Percentiles rank a stretch among this genome's conserved stretches.
Evolutionary conservation across 176 grass and related monocot genomes (phyloP).

Genomic region (Bothriochloa decipiens): DNA sequence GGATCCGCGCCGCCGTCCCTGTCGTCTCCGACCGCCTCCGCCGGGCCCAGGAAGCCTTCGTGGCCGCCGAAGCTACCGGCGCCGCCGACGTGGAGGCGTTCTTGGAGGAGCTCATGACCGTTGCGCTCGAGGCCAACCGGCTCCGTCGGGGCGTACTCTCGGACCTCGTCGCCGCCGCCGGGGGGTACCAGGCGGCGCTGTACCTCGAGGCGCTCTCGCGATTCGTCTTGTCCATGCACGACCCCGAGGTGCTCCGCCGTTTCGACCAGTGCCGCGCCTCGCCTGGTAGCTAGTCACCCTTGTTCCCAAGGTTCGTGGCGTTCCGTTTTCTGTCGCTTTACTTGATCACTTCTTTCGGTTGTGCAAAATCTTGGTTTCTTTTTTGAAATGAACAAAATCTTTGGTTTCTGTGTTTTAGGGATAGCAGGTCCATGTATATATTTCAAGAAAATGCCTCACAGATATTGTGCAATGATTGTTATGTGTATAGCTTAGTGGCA

Average conservation of each 20-base stretch:
- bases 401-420: slow-evolving; percentile 44
- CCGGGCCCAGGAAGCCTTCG: slow-evolving; percentile 51
- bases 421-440: slow-evolving; percentile 21
- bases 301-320: slow-evolving; percentile 42
- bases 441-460: background rate
- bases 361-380: slow-evolving; percentile 44
- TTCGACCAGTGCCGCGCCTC: slow-evolving; percentile 59
- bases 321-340: background rate
- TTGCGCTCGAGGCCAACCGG: slow-evolving; percentile 55
- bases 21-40: slow-evolving; percentile 63
- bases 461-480: slow-evolving; percentile 18
- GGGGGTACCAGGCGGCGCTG: slow-evolving; percentile 61
- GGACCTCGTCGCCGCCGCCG: slow-evolving; percentile 59
- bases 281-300: slow-evolving; percentile 48
- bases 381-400: slow-evolving; percentile 29
- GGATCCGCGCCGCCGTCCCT: slow-evolving; percentile 60
- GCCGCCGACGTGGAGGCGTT: slow-evolving; percentile 48
- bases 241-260: slow-evolving; percentile 60
- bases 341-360: slow-evolving; percentile 17
- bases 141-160: slow-evolving; percentile 62
- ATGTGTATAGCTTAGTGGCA: slow-evolving; percentile 2
- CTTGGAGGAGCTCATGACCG: slow-evolving; percentile 50
- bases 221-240: slow-evolving; percentile 65
- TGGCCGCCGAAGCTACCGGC: slow-evolving; percentile 41
- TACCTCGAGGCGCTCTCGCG: slow-evolving; percentile 60